Base-by-base conservation (phyloP, 768 basidiomycete species). In the Russula lepida region DNA sequence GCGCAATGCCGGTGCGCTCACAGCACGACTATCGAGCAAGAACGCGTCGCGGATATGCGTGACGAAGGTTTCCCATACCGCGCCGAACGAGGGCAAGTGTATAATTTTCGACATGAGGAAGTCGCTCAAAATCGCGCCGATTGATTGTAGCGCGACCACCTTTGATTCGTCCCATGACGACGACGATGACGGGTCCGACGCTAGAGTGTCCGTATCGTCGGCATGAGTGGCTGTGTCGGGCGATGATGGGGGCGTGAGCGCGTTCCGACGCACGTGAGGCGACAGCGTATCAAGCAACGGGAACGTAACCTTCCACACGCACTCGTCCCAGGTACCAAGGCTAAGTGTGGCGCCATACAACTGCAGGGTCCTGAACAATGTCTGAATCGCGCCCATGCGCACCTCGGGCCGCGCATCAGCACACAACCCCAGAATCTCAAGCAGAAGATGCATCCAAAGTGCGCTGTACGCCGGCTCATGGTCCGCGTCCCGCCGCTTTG, bases 311-410 rank as follows among this genome's bases (percentile, higher is more conserved):
- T 86, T 85, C 88, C 91, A 93, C n/a, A 95, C 78, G 62, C 92
- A 92, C 56, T 90, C 84, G 44, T 88, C 84, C 95, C 95, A 99
- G 0, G 88, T 89, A 6, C 85, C 85, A 41, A 80, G 70, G 68
- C 86, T 89, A 53, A 99, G 76, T 0, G 87, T 91, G 8, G 85
- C 84, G 2, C 95, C 95, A 69, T 99, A 98, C 11, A 98, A 78
- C 72, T 95, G 92, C 75, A 98, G 83, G 2, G 92, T 91, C 51
- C 95, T 81, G 74, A 97, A 98, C 56, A 99, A 71, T 2, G 95
- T 98, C 72, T 97, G 94, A 48, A 98, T 95, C 11, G 95, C 94
- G 1, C 92, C 92, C 65, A 89, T 88, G 19, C 95, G 83, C 0
- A 95, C 92, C 70, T 99, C 95, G 21, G 87, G 84, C 33, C 95